A percentile compares a stretch with the other conserved stretches of the same genome.
These are phyloP conservation scores for Ustilago trichophora DNA, from an alignment of 1,284 basidiomycete genomes.

Conservation along the genomic window DNA sequence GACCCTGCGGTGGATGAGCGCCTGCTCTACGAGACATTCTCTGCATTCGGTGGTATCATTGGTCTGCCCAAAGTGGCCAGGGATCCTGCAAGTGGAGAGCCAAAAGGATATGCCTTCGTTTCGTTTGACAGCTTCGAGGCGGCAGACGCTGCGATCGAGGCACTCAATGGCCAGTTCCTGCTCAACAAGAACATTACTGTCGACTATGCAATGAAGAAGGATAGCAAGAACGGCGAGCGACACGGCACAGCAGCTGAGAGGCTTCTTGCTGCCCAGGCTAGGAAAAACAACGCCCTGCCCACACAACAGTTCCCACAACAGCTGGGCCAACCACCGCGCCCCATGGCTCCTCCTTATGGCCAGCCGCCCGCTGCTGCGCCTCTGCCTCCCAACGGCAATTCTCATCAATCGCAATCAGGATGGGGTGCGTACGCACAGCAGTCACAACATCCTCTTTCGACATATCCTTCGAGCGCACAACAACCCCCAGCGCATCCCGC, in stretches of 20 bases:
- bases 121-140: constrained; percentile 97
- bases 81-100: constrained; percentile 82
- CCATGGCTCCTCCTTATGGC: constrained; percentile 6
- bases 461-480: not conserved
- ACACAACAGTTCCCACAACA: constrained; percentile 27
- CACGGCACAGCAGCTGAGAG: constrained; percentile 96
- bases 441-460: not conserved
- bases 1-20: constrained; percentile 94
- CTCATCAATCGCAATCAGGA: not conserved
- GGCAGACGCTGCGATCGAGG: constrained; percentile 92
- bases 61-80: constrained; percentile 94
- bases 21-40: constrained; percentile 91
- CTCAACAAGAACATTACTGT: constrained; percentile 97
- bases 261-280: constrained; percentile 90
- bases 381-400: constrained; percentile 1
- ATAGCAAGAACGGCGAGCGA: constrained; percentile 93
- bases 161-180: constrained; percentile 95
- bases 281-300: constrained; percentile 89
- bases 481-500: not conserved
- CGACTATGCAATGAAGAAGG: constrained; percentile 98
- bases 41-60: constrained; percentile 89
- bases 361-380: not conserved
- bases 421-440: constrained; percentile 17
- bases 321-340: not conserved
- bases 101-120: constrained; percentile 96